Percentiles rank a stretch among this genome's conserved stretches.
Evolutionary conservation across 1,284 basidiomycete species (phyloP).

Genomic region (Trichosporon coremiiforme): DNA sequence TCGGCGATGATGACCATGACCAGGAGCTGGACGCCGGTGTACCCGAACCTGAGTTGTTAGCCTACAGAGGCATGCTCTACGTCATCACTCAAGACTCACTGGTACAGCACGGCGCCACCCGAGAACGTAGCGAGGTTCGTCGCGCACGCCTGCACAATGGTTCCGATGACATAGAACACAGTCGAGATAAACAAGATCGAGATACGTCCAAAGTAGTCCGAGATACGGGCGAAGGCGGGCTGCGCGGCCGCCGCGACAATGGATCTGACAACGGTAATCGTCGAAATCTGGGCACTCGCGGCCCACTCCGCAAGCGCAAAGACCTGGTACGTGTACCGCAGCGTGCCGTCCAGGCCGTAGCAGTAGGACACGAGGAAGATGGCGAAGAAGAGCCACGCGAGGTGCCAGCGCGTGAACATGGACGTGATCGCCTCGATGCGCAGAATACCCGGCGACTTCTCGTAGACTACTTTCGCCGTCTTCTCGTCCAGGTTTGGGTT

Average conservation of each 20-base stretch:
- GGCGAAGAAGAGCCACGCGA: conserved; percentile 44
- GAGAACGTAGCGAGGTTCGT: conserved; percentile 48
- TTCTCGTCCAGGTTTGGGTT: conserved; percentile 1
- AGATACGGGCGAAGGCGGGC: conserved; percentile 50
- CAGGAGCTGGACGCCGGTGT: conserved; percentile 28
- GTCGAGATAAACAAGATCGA: conserved; percentile 51
- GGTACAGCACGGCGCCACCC: conserved; percentile 53
- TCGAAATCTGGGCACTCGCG: conserved; percentile 43
- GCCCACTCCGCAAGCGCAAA: conserved; percentile 33
- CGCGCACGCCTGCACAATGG: conserved; percentile 53
- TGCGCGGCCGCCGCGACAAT: conserved; percentile 48
- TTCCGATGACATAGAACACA: conserved; percentile 54
- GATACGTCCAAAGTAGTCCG: conserved; percentile 56
- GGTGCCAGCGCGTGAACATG: conserved; percentile 24
- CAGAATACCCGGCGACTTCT: conserved; percentile 29
- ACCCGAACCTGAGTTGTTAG: background rate
- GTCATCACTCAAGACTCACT: too few relatives aligned
- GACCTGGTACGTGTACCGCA: conserved; percentile 45
- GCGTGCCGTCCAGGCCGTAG: conserved; percentile 52
- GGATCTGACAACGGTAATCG: conserved; percentile 49
- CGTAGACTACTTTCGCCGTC: conserved; percentile 20
- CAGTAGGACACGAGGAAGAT: conserved; percentile 55
- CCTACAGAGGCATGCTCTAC: too few relatives aligned
- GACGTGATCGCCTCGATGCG: conserved; percentile 30
- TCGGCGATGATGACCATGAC: conserved; percentile 58